phyloP scores from a whole-genome alignment of 257 asterid species.

The Osmanthus fragrans region DNA sequence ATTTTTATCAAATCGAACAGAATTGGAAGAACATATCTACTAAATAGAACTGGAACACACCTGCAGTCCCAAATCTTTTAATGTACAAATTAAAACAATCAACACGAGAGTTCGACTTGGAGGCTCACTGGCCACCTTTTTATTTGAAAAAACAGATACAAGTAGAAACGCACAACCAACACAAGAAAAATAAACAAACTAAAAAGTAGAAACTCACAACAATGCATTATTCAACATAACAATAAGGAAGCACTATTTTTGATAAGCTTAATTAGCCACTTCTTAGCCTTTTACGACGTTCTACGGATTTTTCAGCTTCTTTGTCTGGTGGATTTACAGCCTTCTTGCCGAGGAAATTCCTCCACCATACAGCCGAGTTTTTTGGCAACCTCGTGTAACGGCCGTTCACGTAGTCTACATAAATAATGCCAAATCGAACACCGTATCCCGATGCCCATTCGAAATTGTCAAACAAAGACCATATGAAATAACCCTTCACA shows the following conservation, averaged over 20 bases:
- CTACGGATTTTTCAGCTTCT: neutral
- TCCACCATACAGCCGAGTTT: slow-evolving; percentile 40
- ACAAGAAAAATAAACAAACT: neutral
- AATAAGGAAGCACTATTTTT: neutral
- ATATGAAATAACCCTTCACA: slow-evolving; percentile 51
- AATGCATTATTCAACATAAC: neutral
- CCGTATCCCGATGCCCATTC: slow-evolving; percentile 46
- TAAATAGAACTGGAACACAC: too few species aligned
- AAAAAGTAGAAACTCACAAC: neutral
- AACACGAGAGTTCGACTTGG: too few species aligned
- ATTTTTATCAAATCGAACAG: too few species aligned
- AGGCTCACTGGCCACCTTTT: neutral
- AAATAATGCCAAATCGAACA: slow-evolving; percentile 42
- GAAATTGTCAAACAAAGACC: slow-evolving; percentile 53
- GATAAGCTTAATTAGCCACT: neutral
- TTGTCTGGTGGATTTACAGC: too few species aligned
- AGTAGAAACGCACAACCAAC: neutral
- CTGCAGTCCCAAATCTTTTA: too few species aligned
- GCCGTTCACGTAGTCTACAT: slow-evolving; percentile 31
- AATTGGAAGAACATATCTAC: too few species aligned
- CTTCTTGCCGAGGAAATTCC: slow-evolving; percentile 30
- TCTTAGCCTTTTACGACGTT: neutral
- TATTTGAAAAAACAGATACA: neutral
- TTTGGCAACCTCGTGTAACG: slow-evolving; percentile 39
- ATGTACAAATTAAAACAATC: too few species aligned